These are phyloP conservation scores for Hyaloscypha finlandica DNA, from an alignment of 495 filamentous ascomycete species.

Conservation along the genomic window DNA sequence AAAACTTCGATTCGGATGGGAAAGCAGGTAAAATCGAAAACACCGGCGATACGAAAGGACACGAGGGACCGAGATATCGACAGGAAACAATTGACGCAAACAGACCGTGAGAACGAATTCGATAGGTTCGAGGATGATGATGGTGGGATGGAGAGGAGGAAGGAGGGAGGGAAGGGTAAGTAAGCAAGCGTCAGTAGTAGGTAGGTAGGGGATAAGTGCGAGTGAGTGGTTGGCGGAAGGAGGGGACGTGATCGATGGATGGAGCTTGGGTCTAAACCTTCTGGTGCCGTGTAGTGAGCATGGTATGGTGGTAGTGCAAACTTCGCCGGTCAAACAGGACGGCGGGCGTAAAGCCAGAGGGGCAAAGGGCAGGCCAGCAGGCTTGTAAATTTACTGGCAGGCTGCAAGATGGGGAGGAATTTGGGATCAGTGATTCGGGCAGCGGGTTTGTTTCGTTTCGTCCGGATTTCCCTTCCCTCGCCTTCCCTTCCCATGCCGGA, in stretches of 20 bases:
- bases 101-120: slow-evolving; percentile 24
- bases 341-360: slow-evolving; percentile 21
- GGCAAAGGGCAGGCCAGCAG: background rate
- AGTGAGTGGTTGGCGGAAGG: slow-evolving; percentile 8
- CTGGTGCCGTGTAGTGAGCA: slow-evolving; percentile 1
- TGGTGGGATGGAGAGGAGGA: slow-evolving; percentile 26
- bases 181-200: background rate
- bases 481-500: slow-evolving; percentile 4
- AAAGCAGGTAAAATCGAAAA: slow-evolving; percentile 33
- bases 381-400: background rate
- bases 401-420: background rate
- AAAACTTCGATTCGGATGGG: slow-evolving; percentile 28
- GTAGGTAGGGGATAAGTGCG: slow-evolving; percentile 6
- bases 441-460: slow-evolving; percentile 11
- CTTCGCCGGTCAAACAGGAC: background rate
- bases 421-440: background rate
- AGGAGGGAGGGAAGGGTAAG: slow-evolving; percentile 11
- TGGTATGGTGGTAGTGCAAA: background rate
- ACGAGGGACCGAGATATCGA: slow-evolving; percentile 35
- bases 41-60: slow-evolving; percentile 35
- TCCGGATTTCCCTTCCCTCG: slow-evolving; percentile 6
- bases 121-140: slow-evolving; percentile 23
- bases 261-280: slow-evolving; percentile 1
- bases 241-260: slow-evolving; percentile 1
- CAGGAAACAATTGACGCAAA: slow-evolving; percentile 36